Evolutionary conservation across 1,284 basidiomycete species (phyloP), one percentile per base, ranked within the genome.

Genomic region (Papiliotrema nemorosa): DNA sequence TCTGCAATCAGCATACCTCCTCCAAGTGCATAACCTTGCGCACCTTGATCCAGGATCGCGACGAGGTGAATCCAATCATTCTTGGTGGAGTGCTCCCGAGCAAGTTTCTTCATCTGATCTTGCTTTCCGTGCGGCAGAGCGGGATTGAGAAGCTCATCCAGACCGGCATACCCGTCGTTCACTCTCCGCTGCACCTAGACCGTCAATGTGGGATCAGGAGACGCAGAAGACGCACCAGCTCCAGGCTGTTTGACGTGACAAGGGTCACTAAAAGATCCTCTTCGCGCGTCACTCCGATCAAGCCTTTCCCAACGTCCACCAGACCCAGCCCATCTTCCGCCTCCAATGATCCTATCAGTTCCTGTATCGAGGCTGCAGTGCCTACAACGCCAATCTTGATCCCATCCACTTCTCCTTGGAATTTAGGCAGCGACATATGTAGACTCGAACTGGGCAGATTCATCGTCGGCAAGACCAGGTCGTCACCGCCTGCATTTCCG

Each of bases 391-490:
- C 66, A 16, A 71, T 36, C 37, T 49, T 50, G 6, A 55, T 39
- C 9, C 6, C n/a, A 3, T 46, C 52, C 5, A 43, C 46, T 13
- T 35, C 29, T 10, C 47, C 50, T 1, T 49, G 49, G 60, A 57
- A 67, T 13, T 57, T 58, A 26, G 55, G 59, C 3, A 72, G 41
- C 5, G 58, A 60, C 24, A 70, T 55, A 39, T 72, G 67, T 20
- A 72, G 55, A n/a, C 60, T 63, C 25, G 64, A 61, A 24, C 43
- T 56, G 1, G 69, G 69, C n/a, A 72, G 50, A 31, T 54, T 50
- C 3, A 72, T 52, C 7, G 58, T 69, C 12, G 69, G 69, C 18
- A 72, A 53, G 1, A 72, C 67, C 18, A 72, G 54, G 26, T 69
- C 67, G 10, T 60, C 57, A 29, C 29, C 36, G 22, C 36, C 33